Evolutionary conservation across 164 flowering plant genomes (phyloP).

Genomic region (Magnolia changhungtana): DNA sequence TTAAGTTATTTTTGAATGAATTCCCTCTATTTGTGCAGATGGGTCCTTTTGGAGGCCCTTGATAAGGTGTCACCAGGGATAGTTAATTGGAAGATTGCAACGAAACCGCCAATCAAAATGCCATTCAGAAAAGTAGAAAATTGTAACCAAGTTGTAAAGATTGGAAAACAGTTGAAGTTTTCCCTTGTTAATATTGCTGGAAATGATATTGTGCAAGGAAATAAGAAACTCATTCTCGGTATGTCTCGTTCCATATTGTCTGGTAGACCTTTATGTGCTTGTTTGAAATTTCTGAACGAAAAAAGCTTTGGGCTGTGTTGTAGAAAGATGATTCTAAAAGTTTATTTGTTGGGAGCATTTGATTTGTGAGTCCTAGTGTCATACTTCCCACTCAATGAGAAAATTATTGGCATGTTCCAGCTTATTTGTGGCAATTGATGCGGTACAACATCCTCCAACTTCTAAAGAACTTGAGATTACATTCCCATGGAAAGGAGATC

Average conservation of each 20-base stretch:
- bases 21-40: constrained; percentile 39
- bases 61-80: constrained; percentile 87
- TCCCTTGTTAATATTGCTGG: constrained; percentile 91
- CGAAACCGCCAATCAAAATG: constrained; percentile 85
- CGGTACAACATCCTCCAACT: constrained; percentile 88
- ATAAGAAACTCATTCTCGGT: constrained; percentile 85
- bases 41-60: constrained; percentile 82
- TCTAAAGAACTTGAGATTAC: constrained; percentile 70
- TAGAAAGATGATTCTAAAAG: background rate
- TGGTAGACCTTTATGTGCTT: background rate
- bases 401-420: constrained; percentile 36
- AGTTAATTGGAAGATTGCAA: constrained; percentile 89
- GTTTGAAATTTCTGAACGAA: background rate
- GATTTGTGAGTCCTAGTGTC: background rate
- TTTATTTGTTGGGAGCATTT: background rate
- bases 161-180: constrained; percentile 83
- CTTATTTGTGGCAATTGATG: constrained; percentile 94
- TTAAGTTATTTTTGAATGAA: background rate
- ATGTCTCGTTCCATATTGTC: constrained; percentile 13
- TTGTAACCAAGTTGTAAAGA: constrained; percentile 88
- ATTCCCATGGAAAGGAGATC: constrained; percentile 80
- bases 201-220: constrained; percentile 92
- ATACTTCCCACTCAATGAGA: background rate
- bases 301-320: background rate
- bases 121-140: constrained; percentile 93